Evolutionary conservation across 768 basidiomycete genomes (phyloP).

Genomic region (Sarcodon aspratus): DNA sequence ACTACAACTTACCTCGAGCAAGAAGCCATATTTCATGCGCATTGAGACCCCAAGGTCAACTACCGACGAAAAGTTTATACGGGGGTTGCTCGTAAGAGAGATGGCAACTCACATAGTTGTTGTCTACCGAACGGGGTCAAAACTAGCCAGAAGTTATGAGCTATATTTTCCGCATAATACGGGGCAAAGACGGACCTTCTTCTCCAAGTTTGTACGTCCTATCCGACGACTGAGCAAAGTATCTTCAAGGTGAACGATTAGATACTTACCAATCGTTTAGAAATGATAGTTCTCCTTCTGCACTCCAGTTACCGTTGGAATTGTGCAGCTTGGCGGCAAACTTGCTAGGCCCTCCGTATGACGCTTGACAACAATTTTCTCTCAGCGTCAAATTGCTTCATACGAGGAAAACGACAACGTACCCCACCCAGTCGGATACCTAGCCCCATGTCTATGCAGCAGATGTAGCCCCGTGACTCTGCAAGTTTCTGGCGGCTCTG

Average conservation of each 20-base stretch:
- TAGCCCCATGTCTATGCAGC: constrained; percentile 29
- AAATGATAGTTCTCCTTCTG: not conserved
- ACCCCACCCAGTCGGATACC: constrained; percentile 23
- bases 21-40: constrained; percentile 33
- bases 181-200: constrained; percentile 28
- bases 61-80: constrained; percentile 13
- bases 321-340: constrained; percentile 16
- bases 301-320: constrained; percentile 10
- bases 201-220: constrained; percentile 36
- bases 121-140: constrained; percentile 36
- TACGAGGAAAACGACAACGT: not conserved
- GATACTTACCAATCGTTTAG: not conserved
- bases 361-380: not conserved
- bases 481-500: constrained; percentile 34
- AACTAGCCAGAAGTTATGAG: constrained; percentile 20
- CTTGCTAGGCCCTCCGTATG: constrained; percentile 12
- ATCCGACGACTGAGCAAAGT: constrained; percentile 29
- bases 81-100: not conserved
- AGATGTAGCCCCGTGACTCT: constrained; percentile 32
- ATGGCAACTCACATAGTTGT: constrained; percentile 18
- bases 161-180: not conserved
- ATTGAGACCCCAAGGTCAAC: constrained; percentile 30
- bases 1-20: constrained; percentile 31
- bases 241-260: constrained; percentile 21
- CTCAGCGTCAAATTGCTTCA: not conserved